phyloP scores from a whole-genome alignment of 768 basidiomycete species.

The Phlebiopsis gigantea region DNA sequence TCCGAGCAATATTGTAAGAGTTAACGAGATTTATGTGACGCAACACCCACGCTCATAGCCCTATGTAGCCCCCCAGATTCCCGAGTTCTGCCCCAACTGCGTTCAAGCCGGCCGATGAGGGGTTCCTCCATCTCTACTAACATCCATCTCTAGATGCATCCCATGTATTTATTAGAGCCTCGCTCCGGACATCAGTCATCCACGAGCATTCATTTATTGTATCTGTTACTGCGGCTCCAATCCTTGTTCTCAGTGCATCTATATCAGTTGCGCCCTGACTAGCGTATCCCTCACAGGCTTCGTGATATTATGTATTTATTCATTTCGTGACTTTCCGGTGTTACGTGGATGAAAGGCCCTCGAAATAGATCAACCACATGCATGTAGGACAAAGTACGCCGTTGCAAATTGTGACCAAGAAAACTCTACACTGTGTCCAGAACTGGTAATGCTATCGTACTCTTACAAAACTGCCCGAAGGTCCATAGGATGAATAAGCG shows the following conservation, averaged over 20 bases:
- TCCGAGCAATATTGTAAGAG: conserved; percentile 22
- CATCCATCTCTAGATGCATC: neutral
- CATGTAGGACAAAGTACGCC: too few relatives aligned
- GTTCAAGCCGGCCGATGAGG: conserved; percentile 1
- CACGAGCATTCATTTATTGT: neutral
- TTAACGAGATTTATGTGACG: neutral
- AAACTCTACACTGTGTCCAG: too few relatives aligned
- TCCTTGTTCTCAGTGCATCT: neutral
- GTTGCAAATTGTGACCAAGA: too few relatives aligned
- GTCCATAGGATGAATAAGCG: neutral
- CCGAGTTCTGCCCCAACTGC: conserved; percentile 11
- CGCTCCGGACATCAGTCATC: neutral
- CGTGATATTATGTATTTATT: neutral
- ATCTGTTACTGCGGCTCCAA: neutral
- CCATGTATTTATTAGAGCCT: neutral
- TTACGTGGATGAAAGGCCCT: neutral
- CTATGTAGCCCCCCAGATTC: conserved; percentile 13
- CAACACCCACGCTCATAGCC: neutral
- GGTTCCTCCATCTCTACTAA: neutral
- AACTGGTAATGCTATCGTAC: too few relatives aligned
- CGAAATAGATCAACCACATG: neutral
- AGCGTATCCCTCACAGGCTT: neutral
- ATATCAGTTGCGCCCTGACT: neutral
- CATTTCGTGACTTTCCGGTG: neutral
- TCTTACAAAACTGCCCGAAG: neutral